Evolutionary conservation across 768 basidiomycete genomes (phyloP).

Genomic region (Phylloporus sp.): DNA sequence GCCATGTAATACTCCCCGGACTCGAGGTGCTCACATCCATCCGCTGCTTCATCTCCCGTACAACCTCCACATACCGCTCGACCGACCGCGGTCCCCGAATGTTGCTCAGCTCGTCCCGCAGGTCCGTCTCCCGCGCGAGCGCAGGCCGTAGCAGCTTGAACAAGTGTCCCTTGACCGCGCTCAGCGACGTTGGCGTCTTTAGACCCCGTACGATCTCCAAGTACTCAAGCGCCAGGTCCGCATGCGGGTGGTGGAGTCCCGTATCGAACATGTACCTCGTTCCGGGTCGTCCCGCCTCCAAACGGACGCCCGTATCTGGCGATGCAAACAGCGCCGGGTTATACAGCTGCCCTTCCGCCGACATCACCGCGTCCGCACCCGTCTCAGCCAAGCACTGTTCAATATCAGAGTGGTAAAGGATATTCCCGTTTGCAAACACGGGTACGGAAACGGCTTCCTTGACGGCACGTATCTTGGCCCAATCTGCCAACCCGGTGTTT

Average conservation of each 20-base stretch:
- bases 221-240: slow-evolving; percentile 79
- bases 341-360: slow-evolving; percentile 90
- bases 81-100: slow-evolving; percentile 29
- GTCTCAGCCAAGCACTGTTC: slow-evolving; percentile 74
- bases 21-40: slow-evolving; percentile 43
- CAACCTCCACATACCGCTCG: slow-evolving; percentile 46
- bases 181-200: slow-evolving; percentile 62
- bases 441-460: slow-evolving; percentile 87
- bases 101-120: slow-evolving; percentile 67
- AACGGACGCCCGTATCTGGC: slow-evolving; percentile 20
- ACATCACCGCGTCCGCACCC: slow-evolving; percentile 90
- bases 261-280: slow-evolving; percentile 28
- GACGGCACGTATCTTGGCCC: slow-evolving; percentile 85
- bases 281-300: not conserved
- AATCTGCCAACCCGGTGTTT: slow-evolving; percentile 79
- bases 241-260: slow-evolving; percentile 50
- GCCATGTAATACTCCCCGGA: not conserved
- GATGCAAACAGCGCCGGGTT: slow-evolving; percentile 76
- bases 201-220: slow-evolving; percentile 61
- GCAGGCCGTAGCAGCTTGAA: slow-evolving; percentile 89
- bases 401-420: slow-evolving; percentile 84
- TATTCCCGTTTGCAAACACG: slow-evolving; percentile 96
- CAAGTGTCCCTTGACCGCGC: slow-evolving; percentile 86
- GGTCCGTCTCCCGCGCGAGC: slow-evolving; percentile 56
- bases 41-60: slow-evolving; percentile 52